Evolutionary conservation across 2,329 filamentous ascomycete species (phyloP).

Genomic region (Zalaria sp.): DNA sequence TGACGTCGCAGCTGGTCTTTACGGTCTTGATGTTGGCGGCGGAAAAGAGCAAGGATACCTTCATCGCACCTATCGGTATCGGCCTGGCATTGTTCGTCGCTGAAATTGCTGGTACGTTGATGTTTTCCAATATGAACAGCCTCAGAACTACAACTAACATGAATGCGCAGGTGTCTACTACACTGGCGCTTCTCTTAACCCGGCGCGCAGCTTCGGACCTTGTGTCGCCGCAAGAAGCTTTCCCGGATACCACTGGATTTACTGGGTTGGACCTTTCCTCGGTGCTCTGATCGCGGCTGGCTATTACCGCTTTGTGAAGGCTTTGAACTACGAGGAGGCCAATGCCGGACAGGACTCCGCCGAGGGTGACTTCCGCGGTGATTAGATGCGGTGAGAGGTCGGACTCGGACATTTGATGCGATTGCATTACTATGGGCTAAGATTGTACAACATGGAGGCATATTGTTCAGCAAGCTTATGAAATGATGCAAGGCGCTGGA

Average conservation of each 20-base stretch:
- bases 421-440: too few relatives aligned
- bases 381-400: too few relatives aligned
- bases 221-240: conserved; percentile 15
- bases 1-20: conserved; percentile 17
- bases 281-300: conserved; percentile 11
- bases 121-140: background rate
- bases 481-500: too few relatives aligned
- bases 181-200: conserved; percentile 19
- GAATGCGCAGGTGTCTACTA: conserved; percentile 13
- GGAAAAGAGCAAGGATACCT: conserved; percentile 20
- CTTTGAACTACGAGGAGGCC: conserved; percentile 15
- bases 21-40: conserved; percentile 21
- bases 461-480: too few relatives aligned
- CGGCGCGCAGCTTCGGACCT: conserved; percentile 19
- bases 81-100: conserved; percentile 12
- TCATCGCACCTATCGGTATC: conserved; percentile 12
- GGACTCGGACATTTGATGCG: too few relatives aligned
- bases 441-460: too few relatives aligned
- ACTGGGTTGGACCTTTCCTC: conserved; percentile 12
- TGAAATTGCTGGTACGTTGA: conserved; percentile 10
- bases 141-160: background rate
- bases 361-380: conserved; percentile 1
- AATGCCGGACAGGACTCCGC: conserved; percentile 15
- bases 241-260: conserved; percentile 17
- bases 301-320: conserved; percentile 15